Evolutionary conservation across 352 stramenopile species (phyloP).

Genomic region (Globisporangium sylvaticum): DNA sequence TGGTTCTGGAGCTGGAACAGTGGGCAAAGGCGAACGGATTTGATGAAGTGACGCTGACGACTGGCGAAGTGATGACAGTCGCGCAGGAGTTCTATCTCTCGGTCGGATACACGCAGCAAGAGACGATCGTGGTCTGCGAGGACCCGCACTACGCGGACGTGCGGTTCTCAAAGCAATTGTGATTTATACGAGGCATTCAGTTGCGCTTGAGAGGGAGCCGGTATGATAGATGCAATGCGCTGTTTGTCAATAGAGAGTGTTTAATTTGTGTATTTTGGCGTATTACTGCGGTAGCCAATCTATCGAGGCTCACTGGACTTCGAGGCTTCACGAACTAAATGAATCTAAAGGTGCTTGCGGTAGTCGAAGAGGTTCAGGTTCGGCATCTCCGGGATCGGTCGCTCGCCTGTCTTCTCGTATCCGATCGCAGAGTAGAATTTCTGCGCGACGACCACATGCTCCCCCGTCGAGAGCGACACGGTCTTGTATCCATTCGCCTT

Average conservation of each 20-base stretch:
- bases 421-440: constrained; percentile 36
- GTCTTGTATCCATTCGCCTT: constrained; percentile 23
- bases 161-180: constrained; percentile 25
- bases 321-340: not conserved
- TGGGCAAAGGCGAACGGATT: constrained; percentile 26
- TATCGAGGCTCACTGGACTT: not conserved
- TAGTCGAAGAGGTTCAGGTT: constrained; percentile 30
- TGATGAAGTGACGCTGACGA: constrained; percentile 33
- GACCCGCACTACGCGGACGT: constrained; percentile 25
- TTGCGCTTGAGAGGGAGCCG: no score
- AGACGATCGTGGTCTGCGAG: constrained; percentile 15
- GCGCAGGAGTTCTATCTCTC: constrained; percentile 29
- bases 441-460: constrained; percentile 24
- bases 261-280: not conserved
- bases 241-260: not conserved
- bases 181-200: not conserved
- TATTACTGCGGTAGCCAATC: not conserved
- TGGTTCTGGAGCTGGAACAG: constrained; percentile 35
- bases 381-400: constrained; percentile 29
- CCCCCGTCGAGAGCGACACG: constrained; percentile 35
- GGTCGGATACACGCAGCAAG: constrained; percentile 22
- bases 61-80: constrained; percentile 21
- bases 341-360: constrained; percentile 27
- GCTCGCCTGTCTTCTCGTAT: constrained; percentile 21
- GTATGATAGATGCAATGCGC: not conserved